Conservation (phyloP, 225 moss, liverwort and hornwort species). For the Straminergon stramineum region DNA sequence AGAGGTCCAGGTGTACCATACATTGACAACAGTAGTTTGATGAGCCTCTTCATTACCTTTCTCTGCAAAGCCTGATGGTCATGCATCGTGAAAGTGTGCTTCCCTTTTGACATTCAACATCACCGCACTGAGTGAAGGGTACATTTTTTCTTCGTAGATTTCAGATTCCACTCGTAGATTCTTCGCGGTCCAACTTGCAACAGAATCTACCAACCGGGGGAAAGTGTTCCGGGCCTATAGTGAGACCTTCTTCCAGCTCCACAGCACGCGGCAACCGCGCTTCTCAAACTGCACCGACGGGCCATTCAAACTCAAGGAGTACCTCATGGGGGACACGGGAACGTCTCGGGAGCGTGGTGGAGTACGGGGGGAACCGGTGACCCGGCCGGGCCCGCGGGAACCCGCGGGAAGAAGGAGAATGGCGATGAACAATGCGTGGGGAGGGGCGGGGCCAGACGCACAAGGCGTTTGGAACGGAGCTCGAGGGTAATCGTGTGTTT, state of each 20-base stretch:
- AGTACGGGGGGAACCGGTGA: conserved; percentile 1
- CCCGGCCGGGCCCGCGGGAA: conserved; percentile 13
- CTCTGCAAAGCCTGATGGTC: background rate
- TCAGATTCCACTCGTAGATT: background rate
- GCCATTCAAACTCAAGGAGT: conserved; percentile 16
- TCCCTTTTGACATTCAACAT: background rate
- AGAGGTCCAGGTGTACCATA: background rate
- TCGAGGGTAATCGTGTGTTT: conserved; percentile 2
- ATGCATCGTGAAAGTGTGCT: background rate
- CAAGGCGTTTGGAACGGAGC: background rate
- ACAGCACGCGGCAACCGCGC: conserved; percentile 22
- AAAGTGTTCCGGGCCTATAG: background rate
- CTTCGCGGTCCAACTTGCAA: background rate
- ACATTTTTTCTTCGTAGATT: background rate
- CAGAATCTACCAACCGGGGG: background rate
- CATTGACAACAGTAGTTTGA: too few relatives aligned
- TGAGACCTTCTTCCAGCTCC: background rate
- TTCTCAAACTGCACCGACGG: conserved; percentile 16
- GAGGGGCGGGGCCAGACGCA: background rate
- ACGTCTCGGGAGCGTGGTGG: background rate
- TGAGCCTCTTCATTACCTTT: background rate
- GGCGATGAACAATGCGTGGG: conserved; percentile 1
- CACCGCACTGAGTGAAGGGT: background rate
- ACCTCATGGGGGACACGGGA: background rate
- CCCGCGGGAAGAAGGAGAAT: conserved; percentile 27